phyloP scores from a whole-genome alignment of 768 basidiomycete species.

The Xanthoconium stramineum region DNA sequence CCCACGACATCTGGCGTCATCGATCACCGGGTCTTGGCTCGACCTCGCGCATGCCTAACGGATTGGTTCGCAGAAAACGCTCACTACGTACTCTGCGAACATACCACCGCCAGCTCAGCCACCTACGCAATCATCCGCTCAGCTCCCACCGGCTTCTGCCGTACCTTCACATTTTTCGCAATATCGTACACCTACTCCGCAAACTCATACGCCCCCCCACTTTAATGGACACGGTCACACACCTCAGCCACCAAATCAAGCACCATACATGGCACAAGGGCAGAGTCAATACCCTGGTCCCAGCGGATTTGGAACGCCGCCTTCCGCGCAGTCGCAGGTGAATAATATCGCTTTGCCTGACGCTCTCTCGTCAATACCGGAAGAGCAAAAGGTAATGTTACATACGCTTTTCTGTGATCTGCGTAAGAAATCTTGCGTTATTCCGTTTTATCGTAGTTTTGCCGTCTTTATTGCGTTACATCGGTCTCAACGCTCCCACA shows the following conservation, averaged over 20 bases:
- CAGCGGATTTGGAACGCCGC: constrained; percentile 19
- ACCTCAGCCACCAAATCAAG: constrained; percentile 24
- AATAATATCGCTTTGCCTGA: constrained; percentile 39
- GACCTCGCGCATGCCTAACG: constrained; percentile 4
- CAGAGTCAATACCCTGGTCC: constrained; percentile 20
- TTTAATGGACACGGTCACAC: constrained; percentile 29
- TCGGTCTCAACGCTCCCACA: constrained; percentile 11
- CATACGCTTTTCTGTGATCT: constrained; percentile 3
- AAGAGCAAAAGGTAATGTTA: constrained; percentile 60
- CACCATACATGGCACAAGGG: constrained; percentile 16
- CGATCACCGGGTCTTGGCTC: not conserved
- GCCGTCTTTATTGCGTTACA: not conserved
- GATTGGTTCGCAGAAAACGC: constrained; percentile 47
- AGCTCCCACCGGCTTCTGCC: constrained; percentile 36
- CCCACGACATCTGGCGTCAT: not conserved
- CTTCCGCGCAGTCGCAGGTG: constrained; percentile 20
- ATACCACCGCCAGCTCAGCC: constrained; percentile 17
- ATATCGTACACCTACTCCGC: constrained; percentile 36
- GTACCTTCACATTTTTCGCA: constrained; percentile 43
- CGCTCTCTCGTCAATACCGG: constrained; percentile 57
- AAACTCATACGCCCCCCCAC: constrained; percentile 28
- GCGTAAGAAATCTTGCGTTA: not conserved
- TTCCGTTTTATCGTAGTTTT: not conserved
- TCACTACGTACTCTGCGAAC: constrained; percentile 47
- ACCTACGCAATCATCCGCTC: constrained; percentile 25